Evolutionary conservation across 352 stramenopile genomes (phyloP), one percentile per base, ranked within the genome.

Genomic region (Plasmopara muralis): DNA sequence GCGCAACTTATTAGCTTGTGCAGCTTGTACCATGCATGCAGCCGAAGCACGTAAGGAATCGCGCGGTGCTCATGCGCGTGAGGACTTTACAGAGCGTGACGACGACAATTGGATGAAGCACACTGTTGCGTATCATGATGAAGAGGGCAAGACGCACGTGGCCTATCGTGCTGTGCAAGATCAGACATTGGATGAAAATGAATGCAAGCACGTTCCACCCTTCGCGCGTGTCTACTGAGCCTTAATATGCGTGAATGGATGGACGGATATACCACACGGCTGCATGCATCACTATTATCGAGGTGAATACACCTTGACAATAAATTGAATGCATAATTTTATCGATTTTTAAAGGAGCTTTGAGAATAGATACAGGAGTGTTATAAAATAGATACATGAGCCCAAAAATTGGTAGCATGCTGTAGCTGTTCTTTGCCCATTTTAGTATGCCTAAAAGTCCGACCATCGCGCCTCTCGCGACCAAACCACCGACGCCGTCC

Each of bases 81-180:
- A 99, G 68, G 89, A 99, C 69, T 98, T 95, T 62, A 78, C 85
- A 6, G 77, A 96, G 44, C 83, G 95, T 50, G 77, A 97, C 56
- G 95, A 99, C 67, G 79, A 91, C 43, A 78, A 97, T 28, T 99
- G 95, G 95, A 98, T 99, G 94, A 98, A 97, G 64, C 95, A 99
- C 71, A 98, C 92, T 10, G 61, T 98, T 35, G 84, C 90, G 2
- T 98, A 97, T 64, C 90, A 96, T 68, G 83, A 96, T 73, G 76
- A 93, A 66, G 74, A 94, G 30, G 83, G 70, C 45, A 91, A 92
- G 71, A 97, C 90, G 14, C 72, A 78, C 47, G 80, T 98, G 39
- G 76, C 78, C 18, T 98, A 97, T 69, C 82, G 93, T 12, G 83
- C 85, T 13, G 90, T 97, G 57, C 92, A 98, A 67, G 84, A 93